Conservation (phyloP, 371 early-diverging fungal genomes). For the Batkoa obscura region DNA sequence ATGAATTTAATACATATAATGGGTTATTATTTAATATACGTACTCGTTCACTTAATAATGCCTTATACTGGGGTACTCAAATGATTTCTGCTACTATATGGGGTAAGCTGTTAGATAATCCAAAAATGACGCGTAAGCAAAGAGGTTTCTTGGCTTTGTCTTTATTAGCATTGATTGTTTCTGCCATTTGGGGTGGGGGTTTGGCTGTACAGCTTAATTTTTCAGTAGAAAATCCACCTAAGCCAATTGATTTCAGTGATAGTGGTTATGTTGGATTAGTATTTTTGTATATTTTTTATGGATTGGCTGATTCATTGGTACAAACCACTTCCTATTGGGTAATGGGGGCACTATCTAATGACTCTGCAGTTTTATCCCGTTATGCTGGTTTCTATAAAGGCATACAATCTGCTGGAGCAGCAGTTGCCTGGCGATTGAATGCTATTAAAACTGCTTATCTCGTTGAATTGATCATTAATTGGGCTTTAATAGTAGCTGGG, state of each 20-base stretch:
- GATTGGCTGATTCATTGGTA: neutral
- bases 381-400: constrained; percentile 35
- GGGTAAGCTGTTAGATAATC: constrained; percentile 31
- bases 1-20: constrained; percentile 33
- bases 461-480: neutral
- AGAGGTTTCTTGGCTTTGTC: constrained; percentile 30
- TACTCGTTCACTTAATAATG: constrained; percentile 39
- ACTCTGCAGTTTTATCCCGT: constrained; percentile 36
- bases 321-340: constrained; percentile 22
- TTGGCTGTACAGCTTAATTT: constrained; percentile 30
- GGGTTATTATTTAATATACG: constrained; percentile 30
- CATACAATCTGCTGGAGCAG: constrained; percentile 19
- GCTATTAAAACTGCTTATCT: neutral
- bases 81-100: constrained; percentile 34
- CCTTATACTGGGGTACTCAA: constrained; percentile 48
- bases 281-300: constrained; percentile 8
- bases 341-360: constrained; percentile 55
- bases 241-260: neutral
- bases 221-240: constrained; percentile 8
- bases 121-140: constrained; percentile 17
- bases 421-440: constrained; percentile 18
- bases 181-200: constrained; percentile 37
- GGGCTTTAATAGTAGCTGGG: neutral
- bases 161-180: constrained; percentile 21
- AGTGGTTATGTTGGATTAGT: constrained; percentile 25